Evolutionary conservation across 306 rosid species (phyloP), one percentile per base, ranked within the genome.

Genomic region (Inga laurina): DNA sequence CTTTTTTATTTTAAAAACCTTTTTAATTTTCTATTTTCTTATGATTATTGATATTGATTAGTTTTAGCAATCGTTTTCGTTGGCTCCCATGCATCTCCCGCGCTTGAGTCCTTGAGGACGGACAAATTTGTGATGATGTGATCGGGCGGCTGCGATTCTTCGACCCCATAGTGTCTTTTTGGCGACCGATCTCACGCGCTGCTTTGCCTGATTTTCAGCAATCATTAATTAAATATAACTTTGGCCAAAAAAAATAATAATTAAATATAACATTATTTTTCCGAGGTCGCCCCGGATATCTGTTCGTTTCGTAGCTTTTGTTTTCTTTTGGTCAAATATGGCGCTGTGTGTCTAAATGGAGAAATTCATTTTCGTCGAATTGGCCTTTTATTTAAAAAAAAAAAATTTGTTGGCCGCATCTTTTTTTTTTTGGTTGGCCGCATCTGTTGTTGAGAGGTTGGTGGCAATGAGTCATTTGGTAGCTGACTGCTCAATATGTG

Each of bases 1-100:
- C 16, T 21, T 19, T 56, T 19, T 19, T 56, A 19, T 13, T 8
- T 21, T 1, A 21, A 69, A 69, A 34, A 67, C 21, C n/a, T 10
- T 77, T 4, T 77, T 7, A 14, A 76, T 56, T 80, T 46, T 54
- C 22, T 1, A 16, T 16, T 52, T 52, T 18, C 4, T n/a, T 15
- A 51, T 56, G 1, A 51, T 39, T 39, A 6, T 39, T 39, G 43
- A 6, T 39, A 39, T 39, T 39, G 43, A 39, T 51, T 51, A 4
- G n/a, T 52, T 18, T 41, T 67, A 46, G 19, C 64, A 34, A 4
- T 13, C 19, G 72, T 69, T 76, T 15, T 43, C 35, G 61, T 13
- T 48, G 14, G 71, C 1, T 41, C 44, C 68, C 22, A 8, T 81
- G 83, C 32, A 41, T 64, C 21, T 35, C 78, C 72, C 82, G 85